Conservation (phyloP, 805 yeast species). For the Metschnikowia henanensis region DNA sequence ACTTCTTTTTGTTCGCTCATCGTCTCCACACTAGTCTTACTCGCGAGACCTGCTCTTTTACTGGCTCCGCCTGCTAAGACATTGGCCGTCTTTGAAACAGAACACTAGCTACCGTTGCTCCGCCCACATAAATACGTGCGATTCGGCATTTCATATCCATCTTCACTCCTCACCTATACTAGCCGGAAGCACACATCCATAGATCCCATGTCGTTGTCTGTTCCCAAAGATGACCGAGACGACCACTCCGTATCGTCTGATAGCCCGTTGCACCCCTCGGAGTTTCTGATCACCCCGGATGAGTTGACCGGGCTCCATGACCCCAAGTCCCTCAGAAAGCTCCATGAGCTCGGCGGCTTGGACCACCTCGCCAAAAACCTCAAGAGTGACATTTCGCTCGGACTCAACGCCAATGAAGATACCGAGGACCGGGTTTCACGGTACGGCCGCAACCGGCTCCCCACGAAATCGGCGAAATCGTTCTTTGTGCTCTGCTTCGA, state of each 20-base stretch:
- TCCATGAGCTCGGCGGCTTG: slow-evolving; percentile 48
- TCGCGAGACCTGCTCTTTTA: too few relatives aligned
- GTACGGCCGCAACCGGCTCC: slow-evolving; percentile 73
- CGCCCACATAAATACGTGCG: background rate
- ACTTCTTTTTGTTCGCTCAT: too few relatives aligned
- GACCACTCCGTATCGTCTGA: slow-evolving; percentile 18
- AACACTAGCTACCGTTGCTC: background rate
- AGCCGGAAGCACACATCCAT: background rate
- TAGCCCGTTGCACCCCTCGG: slow-evolving; percentile 18
- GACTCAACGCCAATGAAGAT: slow-evolving; percentile 35
- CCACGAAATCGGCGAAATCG: slow-evolving; percentile 68
- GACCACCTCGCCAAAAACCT: slow-evolving; percentile 30
- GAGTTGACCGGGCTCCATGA: slow-evolving; percentile 55
- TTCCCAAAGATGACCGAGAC: slow-evolving; percentile 16
- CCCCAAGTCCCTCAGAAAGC: slow-evolving; percentile 54
- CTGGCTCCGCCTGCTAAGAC: too few relatives aligned
- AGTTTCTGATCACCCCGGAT: slow-evolving; percentile 17
- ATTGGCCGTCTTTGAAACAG: background rate
- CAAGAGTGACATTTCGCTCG: slow-evolving; percentile 39
- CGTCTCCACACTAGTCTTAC: too few relatives aligned
- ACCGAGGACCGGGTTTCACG: slow-evolving; percentile 41
- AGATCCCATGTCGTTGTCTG: slow-evolving; percentile 17
- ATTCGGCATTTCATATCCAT: background rate
- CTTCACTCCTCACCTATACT: background rate
- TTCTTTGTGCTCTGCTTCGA: slow-evolving; percentile 70